Conservation (phyloP, 164 flowering plant genomes). For the Saururus chinensis region DNA sequence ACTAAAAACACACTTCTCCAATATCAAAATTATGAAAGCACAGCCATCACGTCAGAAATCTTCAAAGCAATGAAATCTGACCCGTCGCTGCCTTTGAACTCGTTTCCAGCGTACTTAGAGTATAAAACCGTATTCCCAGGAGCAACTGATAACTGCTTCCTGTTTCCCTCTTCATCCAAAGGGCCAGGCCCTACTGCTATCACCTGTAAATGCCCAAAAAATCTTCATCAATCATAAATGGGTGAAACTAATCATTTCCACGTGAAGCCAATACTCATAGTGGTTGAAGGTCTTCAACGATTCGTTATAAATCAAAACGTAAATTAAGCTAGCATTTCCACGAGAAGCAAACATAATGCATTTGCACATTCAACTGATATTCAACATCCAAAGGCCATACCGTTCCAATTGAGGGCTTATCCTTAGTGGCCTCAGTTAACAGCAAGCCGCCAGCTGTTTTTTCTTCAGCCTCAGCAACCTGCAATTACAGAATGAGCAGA, state of each 20-base stretch:
- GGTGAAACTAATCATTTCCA: too few species aligned
- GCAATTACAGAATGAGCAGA: neutral
- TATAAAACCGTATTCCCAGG: constrained; percentile 70
- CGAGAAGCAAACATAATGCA: too few species aligned
- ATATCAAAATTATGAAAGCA: constrained; percentile 30
- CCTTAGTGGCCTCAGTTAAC: constrained; percentile 66
- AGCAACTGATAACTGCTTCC: constrained; percentile 42
- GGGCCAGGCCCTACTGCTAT: constrained; percentile 84
- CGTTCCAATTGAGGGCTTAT: neutral
- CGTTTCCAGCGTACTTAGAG: constrained; percentile 90
- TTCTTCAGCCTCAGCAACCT: constrained; percentile 79
- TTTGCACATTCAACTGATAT: too few species aligned
- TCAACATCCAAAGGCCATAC: neutral
- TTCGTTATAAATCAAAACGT: too few species aligned
- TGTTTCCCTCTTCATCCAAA: constrained; percentile 71
- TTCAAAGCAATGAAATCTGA: constrained; percentile 68
- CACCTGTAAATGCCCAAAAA: constrained; percentile 26
- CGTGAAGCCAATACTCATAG: too few species aligned
- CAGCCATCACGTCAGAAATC: constrained; percentile 85
- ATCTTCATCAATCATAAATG: too few species aligned
- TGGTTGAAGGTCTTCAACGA: too few species aligned
- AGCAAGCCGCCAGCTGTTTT: constrained; percentile 85
- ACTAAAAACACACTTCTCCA: too few species aligned
- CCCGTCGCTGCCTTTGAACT: constrained; percentile 80
- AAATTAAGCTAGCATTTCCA: too few species aligned